Base-by-base conservation (phyloP, 305 asterid species). In the Ilex paraguariensis region DNA sequence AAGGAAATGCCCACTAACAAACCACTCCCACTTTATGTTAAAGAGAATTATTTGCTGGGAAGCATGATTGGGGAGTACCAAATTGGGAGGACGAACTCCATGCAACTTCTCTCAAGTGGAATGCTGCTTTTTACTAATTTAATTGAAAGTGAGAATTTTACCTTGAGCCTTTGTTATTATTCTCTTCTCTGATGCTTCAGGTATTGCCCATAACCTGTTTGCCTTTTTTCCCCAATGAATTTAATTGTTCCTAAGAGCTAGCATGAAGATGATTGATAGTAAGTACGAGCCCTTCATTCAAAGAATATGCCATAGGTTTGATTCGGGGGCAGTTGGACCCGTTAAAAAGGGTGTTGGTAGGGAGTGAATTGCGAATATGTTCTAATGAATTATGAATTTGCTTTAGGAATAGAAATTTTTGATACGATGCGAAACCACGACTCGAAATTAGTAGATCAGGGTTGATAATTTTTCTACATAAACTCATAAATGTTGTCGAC, bases 101-200 rank as follows among this genome's bases (percentile, higher is more conserved):
- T 75, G 81, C 77, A 75, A 73, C 76, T 77, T 74, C 71, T 74
- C 69, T 54, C 52, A 54, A 83, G 80, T 82, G 81, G 80, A 70
- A 10, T 39, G 10, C 32, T 60, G 36, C 62, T 73, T 79, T 77
- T 55, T 51, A 42, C 69, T 78, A 61, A 31, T 63, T 69, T 70
- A 74, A 68, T 65, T 14, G 3, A 78, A 78, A 66, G 76, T 62
- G 51, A 70, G 68, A 75, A 70, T 69, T 52, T 68, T 65, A 61
- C 7, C 66, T 68, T 54, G 15, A 62, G 36, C 39, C 63, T 66
- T 58, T 32, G 28, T 73, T 66, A 61, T 1, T 50, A 31, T 54
- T 6, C 42, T 42, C 21, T 57, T 45, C 6, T 57, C 16, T 39
- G 57, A 40, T 58, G 51, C 66, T 40, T 13, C 13, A 2, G 52